Percentiles rank a stretch among this genome's conserved stretches.
Evolutionary conservation across 345 rosid genomes (phyloP).

Genomic region (Triadica sebifera): DNA sequence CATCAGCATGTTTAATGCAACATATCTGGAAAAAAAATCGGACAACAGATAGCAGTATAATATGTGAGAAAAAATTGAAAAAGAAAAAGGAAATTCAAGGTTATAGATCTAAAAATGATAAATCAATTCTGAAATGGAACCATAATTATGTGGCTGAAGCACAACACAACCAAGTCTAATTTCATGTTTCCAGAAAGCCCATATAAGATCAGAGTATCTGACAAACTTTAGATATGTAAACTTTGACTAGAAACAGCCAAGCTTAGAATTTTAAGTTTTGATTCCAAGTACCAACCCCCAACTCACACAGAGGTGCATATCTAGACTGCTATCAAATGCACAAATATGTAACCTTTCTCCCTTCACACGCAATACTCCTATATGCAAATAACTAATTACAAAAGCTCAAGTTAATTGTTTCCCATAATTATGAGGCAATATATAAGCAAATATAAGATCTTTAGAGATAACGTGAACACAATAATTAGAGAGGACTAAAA

Average conservation of each 20-base stretch:
- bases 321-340: background rate
- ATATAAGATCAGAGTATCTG: background rate
- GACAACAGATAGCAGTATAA: slow-evolving; percentile 10
- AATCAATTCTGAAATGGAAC: background rate
- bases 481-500: background rate
- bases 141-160: background rate
- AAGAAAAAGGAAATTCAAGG: background rate
- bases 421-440: background rate
- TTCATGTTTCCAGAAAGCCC: background rate
- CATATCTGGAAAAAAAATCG: slow-evolving; percentile 56
- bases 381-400: background rate
- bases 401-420: background rate
- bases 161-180: background rate
- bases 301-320: background rate
- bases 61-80: background rate
- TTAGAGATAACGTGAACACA: background rate
- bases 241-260: background rate
- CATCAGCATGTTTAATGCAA: slow-evolving; percentile 96
- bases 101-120: slow-evolving; percentile 6
- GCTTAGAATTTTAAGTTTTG: background rate
- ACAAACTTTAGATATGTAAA: background rate
- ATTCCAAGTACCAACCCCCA: background rate
- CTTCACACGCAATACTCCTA: background rate
- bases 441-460: background rate
- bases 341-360: background rate